A percentile compares a stretch with the other conserved stretches of the same genome.
phyloP scores from a whole-genome alignment of 1,139 yeast genomes.

The Pichia sp. region DNA sequence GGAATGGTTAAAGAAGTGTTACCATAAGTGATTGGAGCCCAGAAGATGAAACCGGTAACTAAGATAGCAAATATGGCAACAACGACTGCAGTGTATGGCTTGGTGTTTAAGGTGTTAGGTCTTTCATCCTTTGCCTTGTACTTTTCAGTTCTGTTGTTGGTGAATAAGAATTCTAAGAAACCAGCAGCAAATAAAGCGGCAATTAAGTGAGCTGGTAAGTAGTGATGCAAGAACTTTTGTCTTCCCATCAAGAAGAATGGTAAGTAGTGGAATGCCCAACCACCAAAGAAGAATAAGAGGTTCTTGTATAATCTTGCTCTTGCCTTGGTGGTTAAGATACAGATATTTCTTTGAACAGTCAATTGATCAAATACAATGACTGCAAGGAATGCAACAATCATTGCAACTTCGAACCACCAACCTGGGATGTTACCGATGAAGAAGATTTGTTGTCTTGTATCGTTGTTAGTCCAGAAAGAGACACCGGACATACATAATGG shows the following conservation, averaged over 20 bases:
- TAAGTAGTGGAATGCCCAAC: slow-evolving; percentile 86
- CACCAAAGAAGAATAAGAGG: slow-evolving; percentile 79
- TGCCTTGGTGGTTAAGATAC: slow-evolving; percentile 57
- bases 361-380: slow-evolving; percentile 70
- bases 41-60: slow-evolving; percentile 65
- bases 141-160: slow-evolving; percentile 47
- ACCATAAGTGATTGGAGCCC: slow-evolving; percentile 88
- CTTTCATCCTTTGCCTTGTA: slow-evolving; percentile 29
- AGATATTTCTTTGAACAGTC: slow-evolving; percentile 68
- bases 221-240: slow-evolving; percentile 93
- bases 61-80: slow-evolving; percentile 46
- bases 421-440: slow-evolving; percentile 90
- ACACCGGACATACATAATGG: slow-evolving; percentile 92
- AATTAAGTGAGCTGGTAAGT: slow-evolving; percentile 91
- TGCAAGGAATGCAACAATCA: slow-evolving; percentile 66
- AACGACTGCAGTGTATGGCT: slow-evolving; percentile 37
- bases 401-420: slow-evolving; percentile 82
- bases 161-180: slow-evolving; percentile 72
- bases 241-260: slow-evolving; percentile 93
- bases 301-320: slow-evolving; percentile 78
- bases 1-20: slow-evolving; percentile 58
- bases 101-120: slow-evolving; percentile 22
- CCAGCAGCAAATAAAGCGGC: slow-evolving; percentile 87
- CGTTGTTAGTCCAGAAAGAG: slow-evolving; percentile 85
- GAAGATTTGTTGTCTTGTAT: slow-evolving; percentile 69